These are phyloP conservation scores for Penicillium arizonense DNA, from an alignment of 495 filamentous ascomycete species.

Conservation along the genomic window DNA sequence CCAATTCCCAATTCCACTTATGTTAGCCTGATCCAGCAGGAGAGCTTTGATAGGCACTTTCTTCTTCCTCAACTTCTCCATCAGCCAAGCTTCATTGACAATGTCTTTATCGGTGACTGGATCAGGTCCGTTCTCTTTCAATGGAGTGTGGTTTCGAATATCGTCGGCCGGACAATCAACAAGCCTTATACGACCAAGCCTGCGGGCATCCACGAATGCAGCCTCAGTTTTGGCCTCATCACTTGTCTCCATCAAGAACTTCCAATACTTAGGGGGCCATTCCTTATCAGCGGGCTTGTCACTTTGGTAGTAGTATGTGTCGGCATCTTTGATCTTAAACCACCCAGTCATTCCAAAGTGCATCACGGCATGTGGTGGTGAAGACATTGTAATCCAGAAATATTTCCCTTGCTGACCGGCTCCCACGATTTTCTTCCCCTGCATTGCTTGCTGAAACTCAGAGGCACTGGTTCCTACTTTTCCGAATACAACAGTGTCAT, in stretches of 20 bases:
- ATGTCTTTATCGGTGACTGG: conserved; percentile 79
- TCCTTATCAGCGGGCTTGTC: conserved; percentile 56
- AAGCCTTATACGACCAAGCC: conserved; percentile 74
- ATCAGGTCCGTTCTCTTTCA: conserved; percentile 91
- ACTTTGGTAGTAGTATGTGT: conserved; percentile 74
- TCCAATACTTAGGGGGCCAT: conserved; percentile 92
- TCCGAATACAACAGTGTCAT: conserved; percentile 82
- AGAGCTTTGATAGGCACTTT: conserved; percentile 84
- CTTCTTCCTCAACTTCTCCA: conserved; percentile 64
- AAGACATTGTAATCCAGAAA: conserved; percentile 78
- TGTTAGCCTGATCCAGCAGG: conserved; percentile 81
- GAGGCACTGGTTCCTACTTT: conserved; percentile 77
- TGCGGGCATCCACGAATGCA: conserved; percentile 79
- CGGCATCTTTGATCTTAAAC: conserved; percentile 78
- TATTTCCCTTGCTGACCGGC: conserved; percentile 92
- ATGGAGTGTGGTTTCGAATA: conserved; percentile 73
- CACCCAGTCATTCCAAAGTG: conserved; percentile 91
- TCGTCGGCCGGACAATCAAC: conserved; percentile 74
- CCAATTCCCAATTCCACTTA: conserved; percentile 96
- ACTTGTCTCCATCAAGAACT: conserved; percentile 72
- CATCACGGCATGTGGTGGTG: conserved; percentile 83
- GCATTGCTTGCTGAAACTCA: conserved; percentile 69
- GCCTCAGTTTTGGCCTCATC: conserved; percentile 62
- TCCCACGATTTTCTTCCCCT: conserved; percentile 71
- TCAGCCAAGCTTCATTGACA: conserved; percentile 71